Conservation (phyloP, 2,329 filamentous ascomycete genomes). For the Ceratocystis ficicola region DNA sequence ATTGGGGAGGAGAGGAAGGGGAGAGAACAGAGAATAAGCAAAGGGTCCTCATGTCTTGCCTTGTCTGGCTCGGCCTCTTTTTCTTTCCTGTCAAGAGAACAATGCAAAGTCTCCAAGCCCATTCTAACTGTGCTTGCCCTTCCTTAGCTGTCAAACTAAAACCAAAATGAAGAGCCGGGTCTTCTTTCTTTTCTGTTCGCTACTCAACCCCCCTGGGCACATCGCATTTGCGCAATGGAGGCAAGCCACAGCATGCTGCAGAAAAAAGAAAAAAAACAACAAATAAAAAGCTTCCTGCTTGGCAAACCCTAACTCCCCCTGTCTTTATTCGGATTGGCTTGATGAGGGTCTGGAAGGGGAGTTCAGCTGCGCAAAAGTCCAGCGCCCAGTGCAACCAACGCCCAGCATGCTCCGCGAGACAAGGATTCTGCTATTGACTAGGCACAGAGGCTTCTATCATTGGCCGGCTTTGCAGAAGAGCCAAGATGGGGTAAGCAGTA, state of each 20-base stretch:
- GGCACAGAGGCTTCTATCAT: no score
- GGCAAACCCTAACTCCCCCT: background rate
- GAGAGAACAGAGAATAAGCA: background rate
- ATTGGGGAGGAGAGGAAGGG: background rate
- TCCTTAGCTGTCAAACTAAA: no score
- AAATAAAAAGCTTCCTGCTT: background rate
- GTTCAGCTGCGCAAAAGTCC: background rate
- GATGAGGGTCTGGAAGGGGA: background rate
- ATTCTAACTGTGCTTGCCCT: no score
- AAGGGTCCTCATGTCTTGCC: background rate
- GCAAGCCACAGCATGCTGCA: background rate
- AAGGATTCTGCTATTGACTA: no score
- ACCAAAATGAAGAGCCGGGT: background rate
- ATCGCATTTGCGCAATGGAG: background rate
- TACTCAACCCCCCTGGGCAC: background rate
- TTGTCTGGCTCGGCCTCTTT: background rate
- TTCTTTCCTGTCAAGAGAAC: no score
- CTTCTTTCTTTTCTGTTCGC: background rate
- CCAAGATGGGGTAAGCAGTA: no score
- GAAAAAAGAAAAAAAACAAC: background rate
- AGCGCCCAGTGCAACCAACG: background rate
- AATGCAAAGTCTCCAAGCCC: no score
- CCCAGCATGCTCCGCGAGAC: no score
- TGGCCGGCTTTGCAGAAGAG: no score
- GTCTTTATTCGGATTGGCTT: background rate